Percentiles rank a stretch among this genome's conserved stretches.
Evolutionary conservation across 208 protist species (phyloP).

Genomic region (Phytomonas francai): DNA sequence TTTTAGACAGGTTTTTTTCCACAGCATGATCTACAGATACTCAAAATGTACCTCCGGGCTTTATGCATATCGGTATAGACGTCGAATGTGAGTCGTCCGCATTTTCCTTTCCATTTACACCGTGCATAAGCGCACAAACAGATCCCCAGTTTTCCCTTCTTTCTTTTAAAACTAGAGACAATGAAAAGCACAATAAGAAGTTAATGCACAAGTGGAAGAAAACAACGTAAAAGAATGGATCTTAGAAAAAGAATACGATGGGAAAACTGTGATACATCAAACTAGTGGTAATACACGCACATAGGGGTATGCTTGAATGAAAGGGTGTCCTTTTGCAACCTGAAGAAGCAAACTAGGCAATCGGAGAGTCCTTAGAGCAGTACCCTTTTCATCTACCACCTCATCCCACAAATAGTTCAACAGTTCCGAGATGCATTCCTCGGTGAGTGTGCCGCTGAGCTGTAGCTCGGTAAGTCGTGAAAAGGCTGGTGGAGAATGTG

Average conservation of each 20-base stretch:
- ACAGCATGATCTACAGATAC: neutral
- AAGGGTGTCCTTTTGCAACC: conserved; percentile 21
- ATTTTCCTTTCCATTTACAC: neutral
- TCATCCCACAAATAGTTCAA: conserved; percentile 53
- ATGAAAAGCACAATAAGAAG: conserved; percentile 4
- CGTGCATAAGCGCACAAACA: neutral
- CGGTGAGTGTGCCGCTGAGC: conserved; percentile 52
- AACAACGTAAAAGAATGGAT: neutral
- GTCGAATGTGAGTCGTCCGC: neutral
- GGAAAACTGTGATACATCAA: neutral
- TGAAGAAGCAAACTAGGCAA: conserved; percentile 27
- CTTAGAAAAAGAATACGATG: neutral
- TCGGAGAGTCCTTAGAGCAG: conserved; percentile 13
- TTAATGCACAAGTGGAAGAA: neutral
- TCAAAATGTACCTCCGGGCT: neutral
- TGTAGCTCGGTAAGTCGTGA: conserved; percentile 40
- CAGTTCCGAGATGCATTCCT: conserved; percentile 30
- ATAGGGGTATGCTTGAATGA: conserved; percentile 21
- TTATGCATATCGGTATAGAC: neutral
- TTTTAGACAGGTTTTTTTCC: neutral
- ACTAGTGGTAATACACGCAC: neutral
- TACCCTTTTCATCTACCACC: conserved; percentile 5
- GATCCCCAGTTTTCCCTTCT: neutral
- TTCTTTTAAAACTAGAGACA: neutral
- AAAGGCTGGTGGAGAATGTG: conserved; percentile 11